Percentiles rank a stretch among this genome's conserved stretches.
Evolutionary conservation across 2,329 filamentous ascomycete species (phyloP).

Genomic region (Penicillium frequentans): DNA sequence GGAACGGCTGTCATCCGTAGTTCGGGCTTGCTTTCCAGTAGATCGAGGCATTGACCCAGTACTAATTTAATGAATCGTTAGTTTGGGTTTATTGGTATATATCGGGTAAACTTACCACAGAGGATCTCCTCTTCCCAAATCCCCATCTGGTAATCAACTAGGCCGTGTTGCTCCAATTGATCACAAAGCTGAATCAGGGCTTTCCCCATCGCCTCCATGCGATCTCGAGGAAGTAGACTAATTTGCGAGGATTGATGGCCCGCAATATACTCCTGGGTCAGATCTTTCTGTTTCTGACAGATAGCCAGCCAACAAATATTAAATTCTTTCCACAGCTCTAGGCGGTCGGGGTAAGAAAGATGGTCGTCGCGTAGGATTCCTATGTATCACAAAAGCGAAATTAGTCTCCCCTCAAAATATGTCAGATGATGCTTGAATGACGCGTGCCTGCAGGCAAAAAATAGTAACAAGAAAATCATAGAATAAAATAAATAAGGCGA

Average conservation of each 20-base stretch:
- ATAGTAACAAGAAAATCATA: not conserved
- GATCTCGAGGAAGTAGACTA: slow-evolving; percentile 66
- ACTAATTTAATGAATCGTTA: slow-evolving; percentile 36
- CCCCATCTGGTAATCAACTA: slow-evolving; percentile 96
- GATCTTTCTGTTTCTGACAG: slow-evolving; percentile 79
- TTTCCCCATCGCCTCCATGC: slow-evolving; percentile 75
- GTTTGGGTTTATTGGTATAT: not conserved
- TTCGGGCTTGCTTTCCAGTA: slow-evolving; percentile 45
- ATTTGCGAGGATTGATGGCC: slow-evolving; percentile 58
- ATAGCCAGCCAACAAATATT: slow-evolving; percentile 88
- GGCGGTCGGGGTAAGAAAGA: slow-evolving; percentile 69
- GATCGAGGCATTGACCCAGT: slow-evolving; percentile 54
- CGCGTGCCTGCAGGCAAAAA: slow-evolving; percentile 11
- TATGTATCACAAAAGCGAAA: slow-evolving; percentile 43
- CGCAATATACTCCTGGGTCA: slow-evolving; percentile 61
- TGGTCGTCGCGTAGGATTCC: slow-evolving; percentile 83
- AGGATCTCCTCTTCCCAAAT: slow-evolving; percentile 94
- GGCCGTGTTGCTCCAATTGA: slow-evolving; percentile 81
- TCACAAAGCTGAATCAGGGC: slow-evolving; percentile 83
- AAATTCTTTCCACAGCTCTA: slow-evolving; percentile 90
- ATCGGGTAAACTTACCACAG: slow-evolving; percentile 60
- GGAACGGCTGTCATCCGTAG: slow-evolving; percentile 20
- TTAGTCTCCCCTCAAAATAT: slow-evolving; percentile 16
- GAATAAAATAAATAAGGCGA: not conserved
- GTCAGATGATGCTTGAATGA: slow-evolving; percentile 17